These are phyloP conservation scores for Cornus suecica DNA, from an alignment of 148 eudicot species.

Conservation along the genomic window DNA sequence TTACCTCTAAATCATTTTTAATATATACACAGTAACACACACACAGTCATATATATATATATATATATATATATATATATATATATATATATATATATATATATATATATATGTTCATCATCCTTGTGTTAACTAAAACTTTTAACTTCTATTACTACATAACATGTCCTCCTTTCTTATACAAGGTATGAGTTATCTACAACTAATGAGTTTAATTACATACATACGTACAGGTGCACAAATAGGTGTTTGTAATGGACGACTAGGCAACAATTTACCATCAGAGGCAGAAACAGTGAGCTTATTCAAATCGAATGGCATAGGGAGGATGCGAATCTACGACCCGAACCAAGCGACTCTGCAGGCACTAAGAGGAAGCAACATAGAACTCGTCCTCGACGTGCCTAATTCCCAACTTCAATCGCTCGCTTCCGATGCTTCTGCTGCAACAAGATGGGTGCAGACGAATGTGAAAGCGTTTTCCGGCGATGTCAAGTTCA, in stretches of 20 bases:
- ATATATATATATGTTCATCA: too few species aligned
- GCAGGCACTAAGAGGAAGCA: slow-evolving; percentile 37
- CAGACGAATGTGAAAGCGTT: slow-evolving; percentile 34
- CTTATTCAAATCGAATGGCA: slow-evolving; percentile 36
- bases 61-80: too few species aligned
- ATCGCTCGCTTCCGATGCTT: slow-evolving; percentile 28
- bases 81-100: too few species aligned
- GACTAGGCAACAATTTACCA: slow-evolving; percentile 40
- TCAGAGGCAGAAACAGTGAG: slow-evolving; percentile 22
- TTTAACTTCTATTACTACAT: too few species aligned
- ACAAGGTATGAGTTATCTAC: too few species aligned
- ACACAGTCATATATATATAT: too few species aligned
- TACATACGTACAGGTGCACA: slow-evolving; percentile 30
- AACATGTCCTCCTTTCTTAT: too few species aligned
- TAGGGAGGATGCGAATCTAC: slow-evolving; percentile 41
- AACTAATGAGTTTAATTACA: too few species aligned
- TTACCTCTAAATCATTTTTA: too few species aligned
- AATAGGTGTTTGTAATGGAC: slow-evolving; percentile 44
- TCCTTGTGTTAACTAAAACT: too few species aligned
- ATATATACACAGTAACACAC: too few species aligned
- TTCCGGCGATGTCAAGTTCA: slow-evolving; percentile 33
- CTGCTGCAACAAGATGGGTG: slow-evolving; percentile 39
- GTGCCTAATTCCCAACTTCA: slow-evolving; percentile 35
- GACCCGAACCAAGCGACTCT: slow-evolving; percentile 30
- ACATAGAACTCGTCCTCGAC: slow-evolving; percentile 45